Conservation (phyloP, 768 basidiomycete species). For the Suillus discolor region DNA sequence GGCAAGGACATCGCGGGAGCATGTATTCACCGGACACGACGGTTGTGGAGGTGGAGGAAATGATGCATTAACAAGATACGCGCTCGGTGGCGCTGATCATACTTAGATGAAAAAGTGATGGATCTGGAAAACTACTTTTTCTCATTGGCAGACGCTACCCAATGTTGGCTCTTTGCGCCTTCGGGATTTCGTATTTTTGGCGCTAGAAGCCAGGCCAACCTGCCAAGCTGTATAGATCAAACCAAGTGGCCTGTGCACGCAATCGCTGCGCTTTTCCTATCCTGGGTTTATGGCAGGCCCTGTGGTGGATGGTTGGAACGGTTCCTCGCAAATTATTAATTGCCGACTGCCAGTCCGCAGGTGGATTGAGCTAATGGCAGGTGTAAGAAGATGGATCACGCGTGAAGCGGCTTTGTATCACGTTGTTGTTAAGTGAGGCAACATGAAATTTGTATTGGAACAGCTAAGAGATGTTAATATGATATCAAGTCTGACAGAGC, state of each 20-base stretch:
- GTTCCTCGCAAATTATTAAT: background rate
- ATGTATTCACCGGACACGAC: background rate
- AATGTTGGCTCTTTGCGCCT: background rate
- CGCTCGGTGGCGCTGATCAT: background rate
- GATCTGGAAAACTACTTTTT: background rate
- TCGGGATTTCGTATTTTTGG: background rate
- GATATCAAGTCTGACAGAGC: background rate
- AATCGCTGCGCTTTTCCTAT: background rate
- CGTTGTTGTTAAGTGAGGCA: background rate
- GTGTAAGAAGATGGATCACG: background rate
- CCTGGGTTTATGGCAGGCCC: background rate
- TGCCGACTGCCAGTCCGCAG: background rate
- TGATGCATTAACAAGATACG: background rate
- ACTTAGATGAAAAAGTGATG: background rate
- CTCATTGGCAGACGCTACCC: background rate
- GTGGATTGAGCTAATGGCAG: background rate
- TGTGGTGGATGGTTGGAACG: background rate
- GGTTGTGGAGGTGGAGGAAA: background rate
- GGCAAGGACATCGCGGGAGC: background rate
- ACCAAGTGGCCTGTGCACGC: background rate
- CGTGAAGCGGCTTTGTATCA: background rate
- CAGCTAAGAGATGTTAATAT: background rate
- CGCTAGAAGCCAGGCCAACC: background rate
- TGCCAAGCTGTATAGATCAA: conserved; percentile 3
- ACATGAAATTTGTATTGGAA: background rate